These are phyloP conservation scores for Penicillium glabrum DNA, from an alignment of 2,329 filamentous ascomycete species.

Conservation along the genomic window DNA sequence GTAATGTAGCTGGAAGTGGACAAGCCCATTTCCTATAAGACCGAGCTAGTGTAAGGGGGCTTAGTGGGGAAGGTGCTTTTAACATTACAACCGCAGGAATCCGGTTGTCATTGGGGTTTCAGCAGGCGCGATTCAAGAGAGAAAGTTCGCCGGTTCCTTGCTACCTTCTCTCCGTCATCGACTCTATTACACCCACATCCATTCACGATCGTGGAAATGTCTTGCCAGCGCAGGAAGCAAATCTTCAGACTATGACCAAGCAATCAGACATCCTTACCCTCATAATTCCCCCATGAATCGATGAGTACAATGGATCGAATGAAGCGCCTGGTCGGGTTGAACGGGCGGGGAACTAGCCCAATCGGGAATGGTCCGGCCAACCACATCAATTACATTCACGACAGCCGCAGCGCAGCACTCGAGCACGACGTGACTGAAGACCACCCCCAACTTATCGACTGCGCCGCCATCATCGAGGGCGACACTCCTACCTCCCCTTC, in stretches of 20 bases:
- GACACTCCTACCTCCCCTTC: slow-evolving; percentile 29
- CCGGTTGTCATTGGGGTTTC: background rate
- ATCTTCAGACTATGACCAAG: background rate
- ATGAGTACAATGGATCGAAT: slow-evolving; percentile 20
- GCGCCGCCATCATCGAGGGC: slow-evolving; percentile 33
- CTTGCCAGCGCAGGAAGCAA: background rate
- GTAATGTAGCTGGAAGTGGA: background rate
- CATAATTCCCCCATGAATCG: background rate
- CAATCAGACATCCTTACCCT: background rate
- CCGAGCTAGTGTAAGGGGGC: background rate
- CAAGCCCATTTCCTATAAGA: background rate
- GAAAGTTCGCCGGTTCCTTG: slow-evolving; percentile 7
- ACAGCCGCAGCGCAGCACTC: slow-evolving; percentile 3
- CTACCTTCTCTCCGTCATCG: slow-evolving; percentile 12
- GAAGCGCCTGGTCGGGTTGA: slow-evolving; percentile 19
- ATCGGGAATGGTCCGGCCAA: slow-evolving; percentile 10
- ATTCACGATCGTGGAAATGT: background rate
- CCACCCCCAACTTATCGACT: slow-evolving; percentile 5
- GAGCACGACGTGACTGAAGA: background rate
- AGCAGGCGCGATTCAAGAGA: slow-evolving; percentile 12
- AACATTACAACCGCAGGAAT: background rate
- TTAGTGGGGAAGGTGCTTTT: background rate
- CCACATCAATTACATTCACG: slow-evolving; percentile 5
- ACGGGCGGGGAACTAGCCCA: slow-evolving; percentile 16
- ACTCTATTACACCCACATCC: slow-evolving; percentile 19